These are phyloP conservation scores for Calonectria pseudoturangicola DNA, from an alignment of 2,329 filamentous ascomycete species.

Conservation along the genomic window DNA sequence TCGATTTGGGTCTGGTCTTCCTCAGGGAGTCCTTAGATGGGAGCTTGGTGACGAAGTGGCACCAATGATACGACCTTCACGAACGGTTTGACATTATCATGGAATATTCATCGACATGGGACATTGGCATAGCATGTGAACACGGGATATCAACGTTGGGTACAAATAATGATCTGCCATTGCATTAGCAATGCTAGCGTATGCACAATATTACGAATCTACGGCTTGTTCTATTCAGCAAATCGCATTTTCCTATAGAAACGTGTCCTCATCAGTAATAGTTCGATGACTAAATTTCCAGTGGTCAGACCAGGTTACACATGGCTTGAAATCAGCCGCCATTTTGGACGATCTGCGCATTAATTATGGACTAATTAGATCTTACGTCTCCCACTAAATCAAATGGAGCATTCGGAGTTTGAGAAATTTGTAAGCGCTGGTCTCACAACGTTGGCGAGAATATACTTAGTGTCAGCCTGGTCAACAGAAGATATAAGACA, in stretches of 20 bases:
- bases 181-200: not conserved
- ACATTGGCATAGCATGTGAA: too few relatives aligned
- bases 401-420: not conserved
- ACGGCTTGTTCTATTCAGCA: not conserved
- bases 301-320: not conserved
- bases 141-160: not conserved
- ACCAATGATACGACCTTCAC: conserved; percentile 44
- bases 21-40: conserved; percentile 48
- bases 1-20: conserved; percentile 48
- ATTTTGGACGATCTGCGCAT: not conserved
- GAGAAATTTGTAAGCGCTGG: conserved; percentile 28
- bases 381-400: not conserved
- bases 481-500: not conserved
- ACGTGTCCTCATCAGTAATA: not conserved
- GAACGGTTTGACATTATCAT: conserved; percentile 26
- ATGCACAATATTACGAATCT: conserved; percentile 23
- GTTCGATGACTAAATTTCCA: not conserved
- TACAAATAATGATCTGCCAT: not conserved
- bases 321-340: not conserved
- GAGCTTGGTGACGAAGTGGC: conserved; percentile 48
- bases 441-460: not conserved
- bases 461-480: not conserved
- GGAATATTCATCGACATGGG: not conserved
- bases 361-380: not conserved
- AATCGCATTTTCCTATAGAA: not conserved